These are phyloP conservation scores for Ustilago nuda DNA, from an alignment of 1,284 basidiomycete species.

Conservation along the genomic window DNA sequence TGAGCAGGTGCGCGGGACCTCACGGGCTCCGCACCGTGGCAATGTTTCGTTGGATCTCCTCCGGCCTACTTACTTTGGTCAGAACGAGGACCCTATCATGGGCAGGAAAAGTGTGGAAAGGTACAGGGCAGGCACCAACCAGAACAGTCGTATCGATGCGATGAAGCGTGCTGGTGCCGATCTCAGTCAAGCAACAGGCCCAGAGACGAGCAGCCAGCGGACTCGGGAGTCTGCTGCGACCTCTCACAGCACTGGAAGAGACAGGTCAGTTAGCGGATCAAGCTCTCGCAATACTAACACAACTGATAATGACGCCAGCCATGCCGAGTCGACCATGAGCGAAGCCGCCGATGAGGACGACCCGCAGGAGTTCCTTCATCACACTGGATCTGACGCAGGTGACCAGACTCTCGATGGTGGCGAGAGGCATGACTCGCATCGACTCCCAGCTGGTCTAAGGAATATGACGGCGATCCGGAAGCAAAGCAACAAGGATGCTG, in stretches of 20 bases:
- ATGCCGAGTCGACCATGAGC: constrained; percentile 13
- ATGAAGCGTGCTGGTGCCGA: constrained; percentile 16
- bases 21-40: constrained; percentile 5
- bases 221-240: not conserved
- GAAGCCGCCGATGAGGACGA: constrained; percentile 38
- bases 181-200: not conserved
- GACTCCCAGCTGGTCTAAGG: constrained; percentile 33
- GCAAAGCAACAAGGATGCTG: constrained; percentile 13
- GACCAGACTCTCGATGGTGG: constrained; percentile 30
- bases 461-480: constrained; percentile 37
- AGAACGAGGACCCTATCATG: constrained; percentile 3
- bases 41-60: constrained; percentile 40
- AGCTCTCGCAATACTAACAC: constrained; percentile 32
- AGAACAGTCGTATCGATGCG: constrained; percentile 29
- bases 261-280: constrained; percentile 36
- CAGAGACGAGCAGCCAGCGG: constrained; percentile 6
- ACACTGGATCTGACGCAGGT: constrained; percentile 12
- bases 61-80: constrained; percentile 19
- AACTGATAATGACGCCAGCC: constrained; percentile 32
- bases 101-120: constrained; percentile 15
- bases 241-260: constrained; percentile 3
- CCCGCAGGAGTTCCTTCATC: constrained; percentile 48
- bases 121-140: constrained; percentile 8
- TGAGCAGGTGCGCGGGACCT: constrained; percentile 16
- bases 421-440: constrained; percentile 37